Base-by-base conservation (phyloP, 257 asterid species). In the Thymus mandschuricus region DNA sequence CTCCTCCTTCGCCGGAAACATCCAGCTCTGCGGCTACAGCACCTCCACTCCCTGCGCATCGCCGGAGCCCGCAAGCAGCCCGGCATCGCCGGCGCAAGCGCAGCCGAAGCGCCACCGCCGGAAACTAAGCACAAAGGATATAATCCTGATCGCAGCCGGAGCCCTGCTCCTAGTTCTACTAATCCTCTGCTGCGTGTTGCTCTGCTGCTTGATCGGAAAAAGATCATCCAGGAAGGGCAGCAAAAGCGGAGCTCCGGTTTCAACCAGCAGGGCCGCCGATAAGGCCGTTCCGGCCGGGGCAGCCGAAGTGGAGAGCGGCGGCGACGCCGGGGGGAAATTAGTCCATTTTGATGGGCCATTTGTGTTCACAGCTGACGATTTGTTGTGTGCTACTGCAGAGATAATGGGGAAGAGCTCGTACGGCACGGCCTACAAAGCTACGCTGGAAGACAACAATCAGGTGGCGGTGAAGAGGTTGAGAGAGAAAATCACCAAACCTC, bases 331-430 rank as follows among this genome's bases (percentile, higher is more conserved):
- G n/a, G 99, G 99, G 44, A 94, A 91, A 58, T 64, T 94, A 30
- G 99, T 94, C 69, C 98, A 94, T 50, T 94, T 94, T 27, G 98
- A 94, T 56, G 97, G 97, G 5, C 92, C 92, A 4, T 89, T 86
- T 38, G 97, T 91, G 44, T 91, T 94, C 51, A 80, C 99, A 30
- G 96, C 97, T 5, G 97, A 94, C 56, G 97, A 91, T 68, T 78
- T 94, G 80, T 65, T 94, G 57, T 86, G 97, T 79, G 97, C 99
- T 2, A 89, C 99, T 1, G 99, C 99, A 27, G 99, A 94, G 68
- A 94, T 92, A 28, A 87, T 91, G 97, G 99, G 97, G 8, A 94
- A 94, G 80, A 86, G 95, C 72, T 71, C 83, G 6, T 94, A 87
- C 44, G 99, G 97, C 15, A 91, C 97, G 8, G 90, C 92, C 0